Percentiles rank a stretch among this genome's conserved stretches.
Conservation (phyloP, 306 rosid genomes). For the Oxytropis ochrocephala region DNA sequence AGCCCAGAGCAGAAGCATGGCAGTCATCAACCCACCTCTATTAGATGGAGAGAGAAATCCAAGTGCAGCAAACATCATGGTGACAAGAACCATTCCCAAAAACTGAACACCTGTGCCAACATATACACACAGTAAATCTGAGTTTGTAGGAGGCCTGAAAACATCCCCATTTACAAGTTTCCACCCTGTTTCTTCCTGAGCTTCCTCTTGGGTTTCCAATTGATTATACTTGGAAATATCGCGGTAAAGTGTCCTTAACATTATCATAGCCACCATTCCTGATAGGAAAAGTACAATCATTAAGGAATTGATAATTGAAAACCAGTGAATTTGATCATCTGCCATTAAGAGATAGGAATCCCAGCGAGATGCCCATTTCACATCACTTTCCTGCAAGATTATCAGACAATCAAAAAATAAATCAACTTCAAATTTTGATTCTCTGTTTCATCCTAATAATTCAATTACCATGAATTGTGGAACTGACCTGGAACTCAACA, state of each 20-base stretch:
- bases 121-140: constrained; percentile 73
- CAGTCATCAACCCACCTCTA: constrained; percentile 91
- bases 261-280: constrained; percentile 96
- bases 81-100: constrained; percentile 82
- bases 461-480: neutral
- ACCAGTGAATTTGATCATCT: constrained; percentile 97
- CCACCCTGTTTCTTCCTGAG: constrained; percentile 93
- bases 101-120: constrained; percentile 93
- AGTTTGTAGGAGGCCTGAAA: constrained; percentile 70
- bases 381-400: constrained; percentile 62
- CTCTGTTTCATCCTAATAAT: neutral
- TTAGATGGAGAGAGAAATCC: constrained; percentile 88
- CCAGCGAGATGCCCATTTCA: constrained; percentile 99
- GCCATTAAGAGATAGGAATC: constrained; percentile 95
- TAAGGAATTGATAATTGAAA: constrained; percentile 77
- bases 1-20: constrained; percentile 89
- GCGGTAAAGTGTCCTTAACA: constrained; percentile 93
- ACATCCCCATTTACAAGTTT: constrained; percentile 85
- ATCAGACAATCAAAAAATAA: neutral
- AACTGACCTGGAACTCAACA: constrained; percentile 81
- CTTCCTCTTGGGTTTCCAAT: constrained; percentile 87
- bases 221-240: constrained; percentile 94
- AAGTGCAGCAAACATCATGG: constrained; percentile 83
- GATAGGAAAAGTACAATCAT: constrained; percentile 92
- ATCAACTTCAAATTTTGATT: neutral